phyloP scores from a whole-genome alignment of 805 yeast species.

The Jamesozyma hellenica region DNA sequence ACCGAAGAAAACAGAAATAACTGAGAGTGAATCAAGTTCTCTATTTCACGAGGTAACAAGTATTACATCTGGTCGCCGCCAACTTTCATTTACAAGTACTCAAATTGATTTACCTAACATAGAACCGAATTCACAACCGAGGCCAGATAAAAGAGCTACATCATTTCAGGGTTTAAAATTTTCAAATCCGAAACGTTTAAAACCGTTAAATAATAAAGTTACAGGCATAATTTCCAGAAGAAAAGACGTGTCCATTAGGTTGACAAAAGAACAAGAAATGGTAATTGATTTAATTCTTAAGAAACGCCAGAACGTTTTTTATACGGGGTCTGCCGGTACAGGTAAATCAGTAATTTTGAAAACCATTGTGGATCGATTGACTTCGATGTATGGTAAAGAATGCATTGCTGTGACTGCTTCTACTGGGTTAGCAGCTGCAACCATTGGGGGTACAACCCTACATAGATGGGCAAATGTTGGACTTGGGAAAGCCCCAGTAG shows the following conservation, averaged over 20 bases:
- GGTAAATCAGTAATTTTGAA: constrained; percentile 68
- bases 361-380: constrained; percentile 49
- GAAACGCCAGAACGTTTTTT: constrained; percentile 48
- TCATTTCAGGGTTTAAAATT: constrained; percentile 16
- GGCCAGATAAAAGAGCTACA: constrained; percentile 8
- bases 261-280: constrained; percentile 40
- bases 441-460: constrained; percentile 83
- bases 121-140: background rate
- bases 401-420: constrained; percentile 86
- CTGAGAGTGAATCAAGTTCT: constrained; percentile 3
- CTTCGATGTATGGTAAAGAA: constrained; percentile 33
- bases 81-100: constrained; percentile 13
- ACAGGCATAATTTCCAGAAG: background rate
- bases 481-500: constrained; percentile 47
- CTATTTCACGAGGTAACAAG: constrained; percentile 7
- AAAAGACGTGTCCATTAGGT: constrained; percentile 6
- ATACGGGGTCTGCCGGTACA: constrained; percentile 82
- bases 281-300: constrained; percentile 45
- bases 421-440: constrained; percentile 92
- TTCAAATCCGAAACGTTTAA: constrained; percentile 13
- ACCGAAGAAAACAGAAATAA: constrained; percentile 4
- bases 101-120: constrained; percentile 1
- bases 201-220: constrained; percentile 5
- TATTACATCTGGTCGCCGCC: constrained; percentile 8
- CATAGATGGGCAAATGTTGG: constrained; percentile 86